Percentiles rank a stretch among this genome's conserved stretches.
These are phyloP conservation scores for Talaromyces sp. DNA, from an alignment of 2,329 filamentous ascomycete species.

Conservation along the genomic window DNA sequence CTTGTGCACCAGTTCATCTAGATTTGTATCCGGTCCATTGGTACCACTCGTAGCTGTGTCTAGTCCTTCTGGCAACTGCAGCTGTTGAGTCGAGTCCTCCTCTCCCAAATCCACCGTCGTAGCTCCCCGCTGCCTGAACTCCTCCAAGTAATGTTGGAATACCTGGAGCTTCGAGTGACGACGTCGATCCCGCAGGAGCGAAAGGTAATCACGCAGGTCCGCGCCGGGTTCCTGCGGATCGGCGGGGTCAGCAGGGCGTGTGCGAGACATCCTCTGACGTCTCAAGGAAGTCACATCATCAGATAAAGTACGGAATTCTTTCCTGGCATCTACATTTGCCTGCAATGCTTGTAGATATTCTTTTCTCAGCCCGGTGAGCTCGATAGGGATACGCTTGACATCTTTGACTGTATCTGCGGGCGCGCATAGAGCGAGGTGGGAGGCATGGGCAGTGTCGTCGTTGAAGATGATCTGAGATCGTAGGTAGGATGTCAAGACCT, in stretches of 20 bases:
- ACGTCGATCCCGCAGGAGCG: slow-evolving; percentile 50
- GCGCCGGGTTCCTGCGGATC: slow-evolving; percentile 23
- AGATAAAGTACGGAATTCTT: slow-evolving; percentile 39
- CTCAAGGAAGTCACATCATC: slow-evolving; percentile 36
- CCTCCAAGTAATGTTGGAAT: slow-evolving; percentile 50
- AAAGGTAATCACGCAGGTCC: slow-evolving; percentile 45
- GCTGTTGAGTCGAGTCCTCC: slow-evolving; percentile 17
- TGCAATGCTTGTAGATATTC: slow-evolving; percentile 52
- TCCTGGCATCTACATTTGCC: slow-evolving; percentile 44
- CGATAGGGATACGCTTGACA: slow-evolving; percentile 40
- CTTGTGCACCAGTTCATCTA: slow-evolving; percentile 40
- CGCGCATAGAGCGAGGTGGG: slow-evolving; percentile 41
- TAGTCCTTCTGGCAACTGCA: slow-evolving; percentile 18
- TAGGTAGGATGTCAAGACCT: slow-evolving; percentile 42
- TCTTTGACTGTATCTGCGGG: slow-evolving; percentile 34
- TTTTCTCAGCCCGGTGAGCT: slow-evolving; percentile 46
- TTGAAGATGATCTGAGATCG: slow-evolving; percentile 40
- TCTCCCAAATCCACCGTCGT: slow-evolving; percentile 25
- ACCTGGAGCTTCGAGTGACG: slow-evolving; percentile 51
- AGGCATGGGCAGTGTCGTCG: slow-evolving; percentile 28
- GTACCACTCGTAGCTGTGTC: slow-evolving; percentile 16
- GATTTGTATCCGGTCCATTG: slow-evolving; percentile 17
- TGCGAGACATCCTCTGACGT: slow-evolving; percentile 22
- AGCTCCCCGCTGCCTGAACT: slow-evolving; percentile 37
- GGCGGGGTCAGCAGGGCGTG: slow-evolving; percentile 21